Base-by-base conservation (phyloP, 2,329 filamentous ascomycete species). In the Colletotrichum coccodes region DNA sequence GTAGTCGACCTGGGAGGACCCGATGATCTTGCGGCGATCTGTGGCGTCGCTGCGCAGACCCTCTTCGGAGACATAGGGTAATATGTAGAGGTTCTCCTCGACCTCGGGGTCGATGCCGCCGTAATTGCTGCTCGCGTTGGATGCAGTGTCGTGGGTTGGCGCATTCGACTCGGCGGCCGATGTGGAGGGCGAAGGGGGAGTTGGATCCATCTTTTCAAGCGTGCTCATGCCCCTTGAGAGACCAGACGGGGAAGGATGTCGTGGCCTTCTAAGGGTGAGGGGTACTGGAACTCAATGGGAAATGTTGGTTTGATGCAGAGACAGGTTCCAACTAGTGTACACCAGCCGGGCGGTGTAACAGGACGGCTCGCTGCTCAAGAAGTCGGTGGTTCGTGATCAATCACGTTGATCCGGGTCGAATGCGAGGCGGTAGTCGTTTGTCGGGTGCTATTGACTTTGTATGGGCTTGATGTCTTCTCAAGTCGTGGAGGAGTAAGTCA, bases 91-190 rank as follows among this genome's bases (percentile, higher is more conserved):
- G 66, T 77, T 78, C 34, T 75, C 73, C 70, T 81, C 77, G 58
- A 80, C 76, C 68, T 79, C 79, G 2, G 79, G 77, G 60, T 80
- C 77, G 70, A 79, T 71, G 42, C 78, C 74, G 47, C 77, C 79
- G 64, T 79, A 81, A 58, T 74, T 74, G 44, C 67, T 63, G 21
- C 46, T 58, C 7, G 63, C 30, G 36, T 42, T 63, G 4, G 63
- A 53, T 9, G 23, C 36, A 30, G 65, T 54, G 23, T 54, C 59
- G 32, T 52, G 54, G 26, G 46, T 23, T 42, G 53, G n/a, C 32
- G 40, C 38, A 32, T 59, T 30, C 18, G 32, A 32, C 16, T 49
- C 63, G 14, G 63, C 40, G 36, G 46, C 38, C 5, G 64, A 40
- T 18, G n/a, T 14, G 36, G 64, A 36, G 21, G 52, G 57, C 21